Evolutionary conservation across 768 basidiomycete species (phyloP), one percentile per base, ranked within the genome.

Genomic region (Suillus alpinus): DNA sequence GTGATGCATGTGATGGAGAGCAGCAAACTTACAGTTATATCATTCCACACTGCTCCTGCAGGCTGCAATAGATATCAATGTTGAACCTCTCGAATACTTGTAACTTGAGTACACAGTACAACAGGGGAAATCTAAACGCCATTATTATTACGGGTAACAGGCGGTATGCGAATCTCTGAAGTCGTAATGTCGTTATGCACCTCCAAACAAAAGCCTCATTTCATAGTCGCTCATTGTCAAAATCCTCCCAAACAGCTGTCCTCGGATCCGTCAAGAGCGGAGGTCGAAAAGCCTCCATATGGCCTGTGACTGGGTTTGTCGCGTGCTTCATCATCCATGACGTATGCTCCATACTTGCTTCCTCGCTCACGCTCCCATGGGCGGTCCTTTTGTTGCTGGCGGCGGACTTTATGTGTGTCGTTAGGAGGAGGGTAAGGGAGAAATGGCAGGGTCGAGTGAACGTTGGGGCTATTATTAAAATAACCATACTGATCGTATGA

Each of bases 231-330:
- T 31, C 37, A 9, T 34, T 29, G 8, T 65, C 49, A 66, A 41
- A 66, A 66, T 23, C 65, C 65, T 43, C 65, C 65, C 50, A 66
- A 62, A 56, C 65, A 66, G 16, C 65, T 56, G 29, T 61, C 63
- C n/a, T 59, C 65, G 13, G 60, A 26, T 34, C 13, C 56, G 32
- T 56, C 57, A 39, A 60, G 46, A 37, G 44, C 26, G 29, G 29
- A 60, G 16, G 34, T 44, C 32, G 59, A 43, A 46, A 52, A 55
- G n/a, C 59, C 55, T 34, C 40, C 34, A 18, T 29, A 34, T 40
- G 60, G 18, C n/a, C 36, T 66, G 34, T 62, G 51, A 9, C 23
- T 49, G 13, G 46, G 60, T 41, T 65, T 58, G 23, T 53, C 49
- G 52, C 53, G 57, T 29, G 49, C 46, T 49, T 63, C 62, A 44